A percentile compares a stretch with the other conserved stretches of the same genome.
phyloP scores from a whole-genome alignment of 352 stramenopile genomes.

The Phytophthora meadii region DNA sequence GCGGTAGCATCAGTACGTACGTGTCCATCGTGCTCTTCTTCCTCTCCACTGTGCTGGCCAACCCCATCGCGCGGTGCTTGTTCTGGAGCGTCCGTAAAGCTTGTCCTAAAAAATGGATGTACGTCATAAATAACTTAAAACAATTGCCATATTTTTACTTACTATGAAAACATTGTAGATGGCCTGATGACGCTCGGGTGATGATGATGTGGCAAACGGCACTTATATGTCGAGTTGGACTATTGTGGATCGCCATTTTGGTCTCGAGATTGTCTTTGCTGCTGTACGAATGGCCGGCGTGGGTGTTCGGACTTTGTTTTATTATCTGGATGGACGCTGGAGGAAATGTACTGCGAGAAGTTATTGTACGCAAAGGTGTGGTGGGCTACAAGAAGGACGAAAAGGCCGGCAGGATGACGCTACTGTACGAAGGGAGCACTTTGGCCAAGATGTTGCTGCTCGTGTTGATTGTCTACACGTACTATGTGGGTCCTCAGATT shows the following conservation, averaged over 20 bases:
- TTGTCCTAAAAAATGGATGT: conserved; percentile 66
- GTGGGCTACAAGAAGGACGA: conserved; percentile 72
- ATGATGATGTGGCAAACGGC: conserved; percentile 85
- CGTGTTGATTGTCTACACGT: conserved; percentile 78
- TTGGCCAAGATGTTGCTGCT: conserved; percentile 76
- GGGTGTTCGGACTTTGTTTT: conserved; percentile 73
- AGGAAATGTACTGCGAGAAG: conserved; percentile 66
- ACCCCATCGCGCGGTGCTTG: conserved; percentile 69
- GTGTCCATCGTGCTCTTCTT: conserved; percentile 81
- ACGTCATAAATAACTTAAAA: conserved; percentile 14
- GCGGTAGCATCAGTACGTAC: conserved; percentile 62
- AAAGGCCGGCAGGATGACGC: conserved; percentile 59
- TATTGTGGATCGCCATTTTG: conserved; percentile 72
- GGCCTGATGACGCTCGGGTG: conserved; percentile 62
- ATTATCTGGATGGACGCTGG: conserved; percentile 80
- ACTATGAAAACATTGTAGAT: conserved; percentile 37
- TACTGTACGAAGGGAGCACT: conserved; percentile 73
- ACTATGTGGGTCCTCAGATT: conserved; percentile 66
- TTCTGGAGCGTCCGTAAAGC: conserved; percentile 73
- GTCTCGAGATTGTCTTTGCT: conserved; percentile 69
- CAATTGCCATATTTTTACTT: not conserved
- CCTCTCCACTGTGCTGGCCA: conserved; percentile 73
- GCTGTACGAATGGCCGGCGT: conserved; percentile 71
- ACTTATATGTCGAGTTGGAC: conserved; percentile 65
- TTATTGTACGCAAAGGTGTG: conserved; percentile 72